A percentile compares a stretch with the other conserved stretches of the same genome.
phyloP scores from a whole-genome alignment of 805 yeast genomes.

The Cyberlindnera petersonii region DNA sequence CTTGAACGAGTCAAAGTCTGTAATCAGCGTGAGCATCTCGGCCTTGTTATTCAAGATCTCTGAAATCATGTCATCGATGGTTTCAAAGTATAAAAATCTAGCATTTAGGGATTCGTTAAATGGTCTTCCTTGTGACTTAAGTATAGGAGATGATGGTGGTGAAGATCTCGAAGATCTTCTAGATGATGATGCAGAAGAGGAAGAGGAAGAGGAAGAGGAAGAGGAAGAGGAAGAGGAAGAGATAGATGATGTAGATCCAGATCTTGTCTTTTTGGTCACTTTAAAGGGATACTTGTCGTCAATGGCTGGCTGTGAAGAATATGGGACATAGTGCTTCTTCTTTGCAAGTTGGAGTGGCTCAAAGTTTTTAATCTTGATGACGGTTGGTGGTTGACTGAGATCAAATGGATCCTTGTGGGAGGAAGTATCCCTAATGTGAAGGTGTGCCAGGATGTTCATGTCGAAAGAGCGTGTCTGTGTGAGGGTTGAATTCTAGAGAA shows the following conservation, averaged over 20 bases:
- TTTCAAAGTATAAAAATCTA: constrained; percentile 24
- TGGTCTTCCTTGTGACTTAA: constrained; percentile 28
- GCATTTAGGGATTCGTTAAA: constrained; percentile 27
- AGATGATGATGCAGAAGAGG: not conserved
- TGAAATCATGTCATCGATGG: constrained; percentile 24
- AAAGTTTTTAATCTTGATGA: constrained; percentile 20
- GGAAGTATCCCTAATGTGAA: constrained; percentile 5
- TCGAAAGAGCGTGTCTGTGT: not conserved
- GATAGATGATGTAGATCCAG: not conserved
- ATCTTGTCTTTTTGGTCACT: constrained; percentile 9
- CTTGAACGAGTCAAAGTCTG: constrained; percentile 13
- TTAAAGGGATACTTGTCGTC: not conserved
- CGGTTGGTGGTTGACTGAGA: constrained; percentile 18
- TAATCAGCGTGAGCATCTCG: constrained; percentile 12
- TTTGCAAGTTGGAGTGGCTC: constrained; percentile 27
- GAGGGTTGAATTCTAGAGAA: not conserved
- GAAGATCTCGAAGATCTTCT: constrained; percentile 3
- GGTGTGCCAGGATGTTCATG: constrained; percentile 12
- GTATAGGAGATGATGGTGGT: not conserved
- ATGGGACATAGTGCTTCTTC: constrained; percentile 24
- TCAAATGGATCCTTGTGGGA: not conserved
- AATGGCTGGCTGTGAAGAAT: not conserved
- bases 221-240: not conserved
- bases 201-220: not conserved
- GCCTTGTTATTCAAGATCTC: constrained; percentile 18